These are phyloP conservation scores for Ceratocystiopsis brevicomis DNA, from an alignment of 2,329 filamentous ascomycete species.

Conservation along the genomic window DNA sequence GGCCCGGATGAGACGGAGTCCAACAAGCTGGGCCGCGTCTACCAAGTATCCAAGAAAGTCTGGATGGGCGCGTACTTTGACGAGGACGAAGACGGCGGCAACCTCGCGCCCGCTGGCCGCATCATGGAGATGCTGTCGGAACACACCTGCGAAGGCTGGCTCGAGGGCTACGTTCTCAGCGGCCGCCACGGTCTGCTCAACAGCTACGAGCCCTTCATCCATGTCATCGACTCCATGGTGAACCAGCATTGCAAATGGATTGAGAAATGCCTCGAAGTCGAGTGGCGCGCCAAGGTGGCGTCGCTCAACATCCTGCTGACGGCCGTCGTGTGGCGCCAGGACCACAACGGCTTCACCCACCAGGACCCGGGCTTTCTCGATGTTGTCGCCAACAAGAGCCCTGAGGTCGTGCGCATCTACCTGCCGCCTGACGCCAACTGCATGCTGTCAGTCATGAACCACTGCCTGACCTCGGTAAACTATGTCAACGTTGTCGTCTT, in stretches of 20 bases:
- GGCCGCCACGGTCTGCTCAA: slow-evolving; percentile 61
- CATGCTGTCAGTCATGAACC: slow-evolving; percentile 55
- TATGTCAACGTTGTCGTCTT: slow-evolving; percentile 69
- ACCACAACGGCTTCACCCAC: slow-evolving; percentile 71
- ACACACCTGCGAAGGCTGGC: slow-evolving; percentile 63
- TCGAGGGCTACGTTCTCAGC: slow-evolving; percentile 60
- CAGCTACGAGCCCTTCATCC: slow-evolving; percentile 68
- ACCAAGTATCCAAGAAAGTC: slow-evolving; percentile 58
- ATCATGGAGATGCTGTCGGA: slow-evolving; percentile 78
- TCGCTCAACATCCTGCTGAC: slow-evolving; percentile 67
- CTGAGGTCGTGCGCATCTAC: slow-evolving; percentile 64
- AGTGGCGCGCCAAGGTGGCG: slow-evolving; percentile 54
- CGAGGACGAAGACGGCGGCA: slow-evolving; percentile 56
- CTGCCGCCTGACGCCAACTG: slow-evolving; percentile 66
- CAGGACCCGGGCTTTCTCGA: slow-evolving; percentile 59
- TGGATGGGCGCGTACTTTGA: slow-evolving; percentile 66
- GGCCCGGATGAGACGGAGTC: slow-evolving; percentile 68
- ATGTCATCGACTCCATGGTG: slow-evolving; percentile 72
- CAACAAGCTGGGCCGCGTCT: slow-evolving; percentile 56
- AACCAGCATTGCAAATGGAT: slow-evolving; percentile 75
- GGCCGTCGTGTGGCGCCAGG: slow-evolving; percentile 63
- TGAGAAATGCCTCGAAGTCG: slow-evolving; percentile 62
- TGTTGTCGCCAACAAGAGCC: slow-evolving; percentile 61
- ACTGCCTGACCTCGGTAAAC: slow-evolving; percentile 54
- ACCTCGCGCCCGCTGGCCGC: slow-evolving; percentile 46